Evolutionary conservation across 2,329 filamentous ascomycete genomes (phyloP).

Genomic region (Cadophora malorum): DNA sequence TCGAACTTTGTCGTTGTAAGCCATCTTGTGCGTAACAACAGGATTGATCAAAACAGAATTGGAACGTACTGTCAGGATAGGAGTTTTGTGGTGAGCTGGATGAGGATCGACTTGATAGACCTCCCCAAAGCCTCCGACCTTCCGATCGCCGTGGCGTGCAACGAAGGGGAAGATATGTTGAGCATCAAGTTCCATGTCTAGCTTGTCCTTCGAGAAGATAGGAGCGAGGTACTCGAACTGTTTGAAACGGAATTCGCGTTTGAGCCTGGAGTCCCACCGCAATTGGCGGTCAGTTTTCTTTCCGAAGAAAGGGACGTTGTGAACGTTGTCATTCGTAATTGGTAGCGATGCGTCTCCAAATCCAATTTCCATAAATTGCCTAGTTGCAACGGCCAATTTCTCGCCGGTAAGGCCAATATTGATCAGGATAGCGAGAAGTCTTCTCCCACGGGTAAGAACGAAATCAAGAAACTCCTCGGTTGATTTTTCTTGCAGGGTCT

Average conservation of each 20-base stretch:
- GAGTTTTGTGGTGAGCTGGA: background rate
- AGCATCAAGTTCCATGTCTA: background rate
- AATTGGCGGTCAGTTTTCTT: background rate
- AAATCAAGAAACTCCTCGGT: background rate
- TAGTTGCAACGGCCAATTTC: background rate
- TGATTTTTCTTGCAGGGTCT: background rate
- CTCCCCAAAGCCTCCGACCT: background rate
- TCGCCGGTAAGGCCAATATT: background rate
- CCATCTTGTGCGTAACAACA: too few species aligned
- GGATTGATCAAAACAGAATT: background rate
- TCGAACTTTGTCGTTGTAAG: background rate
- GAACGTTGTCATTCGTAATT: background rate
- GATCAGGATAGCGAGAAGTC: background rate
- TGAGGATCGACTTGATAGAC: background rate
- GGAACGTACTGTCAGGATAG: background rate
- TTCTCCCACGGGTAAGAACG: background rate
- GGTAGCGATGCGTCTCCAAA: background rate
- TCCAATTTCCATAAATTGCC: background rate
- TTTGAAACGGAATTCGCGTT: background rate
- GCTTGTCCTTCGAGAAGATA: background rate
- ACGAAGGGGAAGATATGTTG: background rate
- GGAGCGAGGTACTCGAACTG: background rate
- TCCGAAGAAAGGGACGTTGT: background rate
- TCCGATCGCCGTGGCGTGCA: too few species aligned
- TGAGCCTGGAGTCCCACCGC: background rate